phyloP scores from a whole-genome alignment of 2,329 filamentous ascomycete genomes.

The Aspergillus texensis region DNA sequence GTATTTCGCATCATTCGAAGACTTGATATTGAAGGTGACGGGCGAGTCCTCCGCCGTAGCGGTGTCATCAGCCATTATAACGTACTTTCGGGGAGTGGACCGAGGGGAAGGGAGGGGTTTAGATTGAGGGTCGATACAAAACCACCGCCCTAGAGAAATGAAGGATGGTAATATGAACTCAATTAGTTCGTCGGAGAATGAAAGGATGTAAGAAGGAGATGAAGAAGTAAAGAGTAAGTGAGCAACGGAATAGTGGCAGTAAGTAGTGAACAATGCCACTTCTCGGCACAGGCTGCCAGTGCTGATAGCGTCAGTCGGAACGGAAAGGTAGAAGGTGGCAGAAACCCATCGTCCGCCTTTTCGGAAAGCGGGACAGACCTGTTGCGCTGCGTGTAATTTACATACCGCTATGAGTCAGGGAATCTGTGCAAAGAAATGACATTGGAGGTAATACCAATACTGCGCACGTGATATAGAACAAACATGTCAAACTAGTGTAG shows the following conservation, averaged over 20 bases:
- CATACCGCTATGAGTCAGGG: not conserved
- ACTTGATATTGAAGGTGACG: conserved; percentile 96
- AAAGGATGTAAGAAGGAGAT: not conserved
- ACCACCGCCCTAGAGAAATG: conserved; percentile 13
- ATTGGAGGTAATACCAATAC: not conserved
- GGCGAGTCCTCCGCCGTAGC: conserved; percentile 65
- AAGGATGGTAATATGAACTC: not conserved
- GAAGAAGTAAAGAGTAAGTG: conserved; percentile 6
- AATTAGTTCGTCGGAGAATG: conserved; percentile 4
- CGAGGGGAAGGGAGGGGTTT: conserved; percentile 12
- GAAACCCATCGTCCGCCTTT: conserved; percentile 37
- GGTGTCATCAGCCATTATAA: conserved; percentile 45
- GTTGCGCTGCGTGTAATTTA: not conserved
- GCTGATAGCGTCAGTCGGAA: conserved; percentile 15
- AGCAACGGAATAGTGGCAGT: conserved; percentile 5
- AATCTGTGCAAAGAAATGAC: not conserved
- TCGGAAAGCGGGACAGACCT: not conserved
- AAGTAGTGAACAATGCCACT: conserved; percentile 5
- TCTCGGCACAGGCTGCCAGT: not conserved
- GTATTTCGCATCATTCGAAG: conserved; percentile 86
- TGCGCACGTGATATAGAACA: conserved; percentile 24
- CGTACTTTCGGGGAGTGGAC: conserved; percentile 15
- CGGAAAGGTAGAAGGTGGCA: conserved; percentile 36
- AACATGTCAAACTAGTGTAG: conserved; percentile 24
- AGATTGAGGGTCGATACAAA: conserved; percentile 9